These are phyloP conservation scores for Eucalyptus victrix DNA, from an alignment of 345 rosid species.

Conservation along the genomic window DNA sequence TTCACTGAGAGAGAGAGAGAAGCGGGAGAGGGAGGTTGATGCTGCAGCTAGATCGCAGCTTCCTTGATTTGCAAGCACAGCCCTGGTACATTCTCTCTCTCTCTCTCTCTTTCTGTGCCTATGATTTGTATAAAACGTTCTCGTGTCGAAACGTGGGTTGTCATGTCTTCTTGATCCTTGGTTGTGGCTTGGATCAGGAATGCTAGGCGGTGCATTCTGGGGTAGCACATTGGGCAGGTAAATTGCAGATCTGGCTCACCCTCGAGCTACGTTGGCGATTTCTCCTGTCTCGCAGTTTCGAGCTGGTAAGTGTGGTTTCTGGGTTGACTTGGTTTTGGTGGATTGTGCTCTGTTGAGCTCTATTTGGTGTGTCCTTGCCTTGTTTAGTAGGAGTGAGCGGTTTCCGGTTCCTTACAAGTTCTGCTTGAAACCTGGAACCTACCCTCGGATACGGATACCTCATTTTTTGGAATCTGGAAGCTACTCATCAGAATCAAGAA, in stretches of 20 bases:
- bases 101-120: not conserved
- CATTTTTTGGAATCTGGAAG: too few species aligned
- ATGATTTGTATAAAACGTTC: not conserved
- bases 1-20: too few species aligned
- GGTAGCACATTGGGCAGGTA: not conserved
- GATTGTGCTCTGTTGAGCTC: not conserved
- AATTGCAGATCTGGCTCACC: not conserved
- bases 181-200: not conserved
- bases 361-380: not conserved
- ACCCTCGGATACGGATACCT: too few species aligned
- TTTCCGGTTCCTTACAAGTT: too few species aligned
- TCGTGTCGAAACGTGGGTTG: not conserved
- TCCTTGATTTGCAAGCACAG: constrained; percentile 24
- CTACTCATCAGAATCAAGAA: too few species aligned
- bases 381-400: too few species aligned
- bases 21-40: too few species aligned
- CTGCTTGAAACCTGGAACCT: too few species aligned
- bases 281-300: too few species aligned
- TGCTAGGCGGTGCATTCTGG: not conserved
- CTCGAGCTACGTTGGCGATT: not conserved
- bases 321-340: not conserved
- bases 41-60: not conserved
- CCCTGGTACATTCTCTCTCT: constrained; percentile 18
- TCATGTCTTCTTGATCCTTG: not conserved
- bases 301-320: too few species aligned